These are phyloP conservation scores for Didymella exigua DNA, from an alignment of 2,329 filamentous ascomycete genomes.

Conservation along the genomic window DNA sequence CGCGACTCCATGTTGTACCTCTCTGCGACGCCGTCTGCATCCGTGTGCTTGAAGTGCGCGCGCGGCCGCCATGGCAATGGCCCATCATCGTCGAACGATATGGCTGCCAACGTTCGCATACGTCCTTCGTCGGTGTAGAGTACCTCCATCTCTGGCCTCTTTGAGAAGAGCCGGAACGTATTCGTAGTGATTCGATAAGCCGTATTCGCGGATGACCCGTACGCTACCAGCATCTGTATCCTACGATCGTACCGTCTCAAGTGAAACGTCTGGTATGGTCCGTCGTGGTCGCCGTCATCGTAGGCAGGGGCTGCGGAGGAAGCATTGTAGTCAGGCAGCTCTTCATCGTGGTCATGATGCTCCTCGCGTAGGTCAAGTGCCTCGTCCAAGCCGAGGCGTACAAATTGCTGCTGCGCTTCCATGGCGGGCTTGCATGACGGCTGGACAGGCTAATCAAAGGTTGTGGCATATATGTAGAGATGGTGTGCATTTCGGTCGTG, in stretches of 20 bases:
- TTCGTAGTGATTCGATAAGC: slow-evolving; percentile 38
- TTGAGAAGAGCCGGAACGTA: slow-evolving; percentile 37
- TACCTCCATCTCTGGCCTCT: slow-evolving; percentile 43
- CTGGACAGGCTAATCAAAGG: slow-evolving; percentile 18
- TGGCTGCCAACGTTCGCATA: slow-evolving; percentile 32
- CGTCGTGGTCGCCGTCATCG: slow-evolving; percentile 24
- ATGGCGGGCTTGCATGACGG: slow-evolving; percentile 21
- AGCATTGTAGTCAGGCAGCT: slow-evolving; percentile 36
- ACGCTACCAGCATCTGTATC: slow-evolving; percentile 32
- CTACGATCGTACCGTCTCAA: slow-evolving; percentile 34
- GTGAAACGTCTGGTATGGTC: slow-evolving; percentile 28
- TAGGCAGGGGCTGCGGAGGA: slow-evolving; percentile 32
- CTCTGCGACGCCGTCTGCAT: slow-evolving; percentile 9
- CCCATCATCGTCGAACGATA: slow-evolving; percentile 37
- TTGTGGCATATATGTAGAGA: slow-evolving; percentile 17
- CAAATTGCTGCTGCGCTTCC: slow-evolving; percentile 23
- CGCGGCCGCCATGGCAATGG: slow-evolving; percentile 43
- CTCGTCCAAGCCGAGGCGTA: slow-evolving; percentile 10
- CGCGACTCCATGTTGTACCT: slow-evolving; percentile 35
- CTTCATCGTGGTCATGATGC: slow-evolving; percentile 25
- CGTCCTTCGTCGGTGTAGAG: slow-evolving; percentile 26
- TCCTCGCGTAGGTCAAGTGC: slow-evolving; percentile 23
- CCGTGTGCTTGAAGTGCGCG: slow-evolving; percentile 31
- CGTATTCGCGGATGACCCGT: slow-evolving; percentile 19
- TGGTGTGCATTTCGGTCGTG: slow-evolving; percentile 8